Percentiles rank a stretch among this genome's conserved stretches.
phyloP scores from a whole-genome alignment of 148 eudicot species.

The Fagopyrum esculentum region DNA sequence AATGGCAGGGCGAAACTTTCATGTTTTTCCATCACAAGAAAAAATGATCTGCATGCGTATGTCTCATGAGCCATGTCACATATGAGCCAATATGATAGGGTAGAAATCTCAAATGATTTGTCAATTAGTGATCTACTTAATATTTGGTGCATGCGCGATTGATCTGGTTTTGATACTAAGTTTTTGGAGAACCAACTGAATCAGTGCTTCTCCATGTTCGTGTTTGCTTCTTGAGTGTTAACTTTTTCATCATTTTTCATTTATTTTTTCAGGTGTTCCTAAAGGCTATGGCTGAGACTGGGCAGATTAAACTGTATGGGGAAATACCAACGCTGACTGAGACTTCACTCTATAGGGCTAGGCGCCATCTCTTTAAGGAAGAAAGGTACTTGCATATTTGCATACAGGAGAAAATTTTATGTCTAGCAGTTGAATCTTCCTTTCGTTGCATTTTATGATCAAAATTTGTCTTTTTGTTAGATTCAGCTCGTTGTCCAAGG shows the following conservation, averaged over 20 bases:
- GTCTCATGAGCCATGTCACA: not conserved
- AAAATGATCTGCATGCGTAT: not conserved
- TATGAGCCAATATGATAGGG: not conserved
- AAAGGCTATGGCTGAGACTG: conserved; percentile 99
- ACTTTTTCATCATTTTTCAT: not conserved
- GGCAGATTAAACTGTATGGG: conserved; percentile 92
- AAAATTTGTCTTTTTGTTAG: not conserved
- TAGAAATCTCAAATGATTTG: not conserved
- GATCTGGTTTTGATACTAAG: not conserved
- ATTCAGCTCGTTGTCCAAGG: not conserved
- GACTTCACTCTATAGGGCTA: conserved; percentile 84
- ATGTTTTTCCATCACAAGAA: not conserved
- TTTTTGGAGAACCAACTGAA: not conserved
- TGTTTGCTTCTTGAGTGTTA: conserved; percentile 9
- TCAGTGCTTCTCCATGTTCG: not conserved
- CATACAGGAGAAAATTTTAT: not conserved
- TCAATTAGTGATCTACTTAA: not conserved
- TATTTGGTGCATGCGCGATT: not conserved
- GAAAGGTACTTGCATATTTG: conserved; percentile 53
- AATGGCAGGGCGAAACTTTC: not conserved
- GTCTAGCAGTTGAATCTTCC: not conserved
- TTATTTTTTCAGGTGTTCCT: conserved; percentile 63
- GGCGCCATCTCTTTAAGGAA: conserved; percentile 87
- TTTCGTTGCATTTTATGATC: not conserved
- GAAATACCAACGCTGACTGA: conserved; percentile 89